Evolutionary conservation across 208 protist species (phyloP).

Genomic region (Trichomonas vaginalis): DNA sequence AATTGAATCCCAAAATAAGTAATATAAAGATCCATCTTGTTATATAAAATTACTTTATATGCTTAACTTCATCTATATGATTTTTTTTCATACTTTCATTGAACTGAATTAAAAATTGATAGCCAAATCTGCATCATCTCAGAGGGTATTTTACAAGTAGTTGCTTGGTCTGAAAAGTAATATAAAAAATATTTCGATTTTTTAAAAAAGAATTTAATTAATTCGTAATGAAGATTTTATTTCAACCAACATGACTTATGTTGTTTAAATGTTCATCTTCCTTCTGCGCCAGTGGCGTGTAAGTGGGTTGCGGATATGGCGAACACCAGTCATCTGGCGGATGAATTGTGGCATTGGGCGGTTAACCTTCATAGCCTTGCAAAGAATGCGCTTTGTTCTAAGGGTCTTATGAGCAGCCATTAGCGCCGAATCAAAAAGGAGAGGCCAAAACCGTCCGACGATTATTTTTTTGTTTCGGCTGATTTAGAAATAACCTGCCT

Average conservation of each 20-base stretch:
- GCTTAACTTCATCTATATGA: too few species aligned
- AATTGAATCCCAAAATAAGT: too few species aligned
- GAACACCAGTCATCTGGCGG: conserved; percentile 1
- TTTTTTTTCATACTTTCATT: too few species aligned
- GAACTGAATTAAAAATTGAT: too few species aligned
- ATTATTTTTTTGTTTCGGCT: not conserved
- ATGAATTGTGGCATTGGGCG: conserved; percentile 19
- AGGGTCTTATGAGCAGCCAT: conserved; percentile 14
- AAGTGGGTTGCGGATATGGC: not conserved
- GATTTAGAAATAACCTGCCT: too few species aligned
- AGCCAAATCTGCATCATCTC: too few species aligned
- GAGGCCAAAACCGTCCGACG: not conserved
- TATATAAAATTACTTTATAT: too few species aligned
- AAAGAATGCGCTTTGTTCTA: not conserved
- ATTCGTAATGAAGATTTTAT: not conserved
- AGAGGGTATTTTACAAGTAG: too few species aligned
- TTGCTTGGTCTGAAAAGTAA: too few species aligned
- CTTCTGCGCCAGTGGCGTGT: conserved; percentile 13
- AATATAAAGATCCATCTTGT: too few species aligned
- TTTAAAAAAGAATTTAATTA: too few species aligned
- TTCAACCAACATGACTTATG: not conserved
- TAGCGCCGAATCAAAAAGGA: not conserved
- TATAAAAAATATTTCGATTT: too few species aligned
- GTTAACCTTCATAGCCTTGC: not conserved
- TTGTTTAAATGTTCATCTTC: conserved; percentile 19